A percentile compares a stretch with the other conserved stretches of the same genome.
Evolutionary conservation across 2,329 filamentous ascomycete species (phyloP).

Genomic region (Alternaria arborescens): DNA sequence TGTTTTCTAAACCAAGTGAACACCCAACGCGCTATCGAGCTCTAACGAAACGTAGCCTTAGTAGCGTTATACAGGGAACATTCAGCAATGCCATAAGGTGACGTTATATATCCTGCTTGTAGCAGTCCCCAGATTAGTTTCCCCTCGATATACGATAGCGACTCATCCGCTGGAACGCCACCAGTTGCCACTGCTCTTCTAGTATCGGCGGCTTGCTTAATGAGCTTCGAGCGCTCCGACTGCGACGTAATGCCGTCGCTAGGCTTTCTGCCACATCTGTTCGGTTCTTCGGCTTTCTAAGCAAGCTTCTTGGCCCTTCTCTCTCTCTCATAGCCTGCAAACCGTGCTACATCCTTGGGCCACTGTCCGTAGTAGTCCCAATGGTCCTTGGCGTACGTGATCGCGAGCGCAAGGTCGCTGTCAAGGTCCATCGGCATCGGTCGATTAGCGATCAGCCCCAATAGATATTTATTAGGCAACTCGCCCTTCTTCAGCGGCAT

Average conservation of each 20-base stretch:
- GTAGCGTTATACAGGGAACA: neutral
- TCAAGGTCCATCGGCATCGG: conserved; percentile 9
- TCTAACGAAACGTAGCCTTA: neutral
- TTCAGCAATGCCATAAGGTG: neutral
- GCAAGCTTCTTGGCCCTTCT: neutral
- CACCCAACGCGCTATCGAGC: neutral
- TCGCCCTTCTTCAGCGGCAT: neutral
- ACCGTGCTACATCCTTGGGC: neutral
- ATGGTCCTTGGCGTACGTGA: conserved; percentile 20
- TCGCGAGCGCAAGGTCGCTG: conserved; percentile 18
- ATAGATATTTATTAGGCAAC: conserved; percentile 8
- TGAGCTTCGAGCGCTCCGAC: conserved; percentile 71
- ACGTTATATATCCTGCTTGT: neutral
- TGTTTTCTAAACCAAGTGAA: neutral
- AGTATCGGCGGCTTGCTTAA: conserved; percentile 64
- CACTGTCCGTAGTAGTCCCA: conserved; percentile 21
- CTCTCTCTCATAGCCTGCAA: neutral
- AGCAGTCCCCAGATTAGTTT: conserved; percentile 29
- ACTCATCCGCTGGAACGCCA: conserved; percentile 46
- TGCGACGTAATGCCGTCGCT: conserved; percentile 88
- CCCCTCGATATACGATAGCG: conserved; percentile 43
- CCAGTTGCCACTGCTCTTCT: conserved; percentile 50
- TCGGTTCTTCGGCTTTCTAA: neutral
- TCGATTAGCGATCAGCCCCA: conserved; percentile 19
- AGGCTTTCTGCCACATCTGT: conserved; percentile 51